Conservation (phyloP, 164 flowering plant genomes). For the Sextonia rubra region DNA sequence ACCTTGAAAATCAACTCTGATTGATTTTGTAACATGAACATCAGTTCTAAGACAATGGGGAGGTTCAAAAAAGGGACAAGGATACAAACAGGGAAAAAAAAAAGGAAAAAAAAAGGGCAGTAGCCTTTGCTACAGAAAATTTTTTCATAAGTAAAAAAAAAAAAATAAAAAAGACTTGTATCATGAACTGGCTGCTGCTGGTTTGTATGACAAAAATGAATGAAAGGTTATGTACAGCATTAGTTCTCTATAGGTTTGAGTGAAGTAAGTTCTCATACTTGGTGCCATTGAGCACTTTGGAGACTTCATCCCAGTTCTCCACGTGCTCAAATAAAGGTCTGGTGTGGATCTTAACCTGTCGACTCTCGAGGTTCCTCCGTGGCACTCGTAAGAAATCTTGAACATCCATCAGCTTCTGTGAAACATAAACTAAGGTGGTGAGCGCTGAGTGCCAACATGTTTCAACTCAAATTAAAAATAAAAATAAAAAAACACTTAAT, state of each 20-base stretch:
- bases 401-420: constrained; percentile 66
- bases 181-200: background rate
- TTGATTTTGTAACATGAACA: background rate
- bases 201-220: constrained; percentile 2
- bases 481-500: too few species aligned
- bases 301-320: constrained; percentile 69
- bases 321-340: constrained; percentile 65
- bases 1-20: background rate
- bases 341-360: constrained; percentile 91
- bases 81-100: background rate
- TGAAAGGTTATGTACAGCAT: constrained; percentile 3
- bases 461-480: too few species aligned
- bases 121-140: background rate
- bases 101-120: background rate
- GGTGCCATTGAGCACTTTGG: constrained; percentile 59
- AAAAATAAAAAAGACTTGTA: background rate
- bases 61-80: too few species aligned
- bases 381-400: constrained; percentile 70
- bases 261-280: constrained; percentile 50
- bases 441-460: background rate
- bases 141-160: too few species aligned
- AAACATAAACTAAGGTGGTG: background rate
- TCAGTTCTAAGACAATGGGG: too few species aligned
- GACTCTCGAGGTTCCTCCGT: constrained; percentile 44
- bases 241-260: background rate